A percentile compares a stretch with the other conserved stretches of the same genome.
These are phyloP conservation scores for Amaranthus cruentus DNA, from an alignment of 148 eudicot genomes.

Conservation along the genomic window DNA sequence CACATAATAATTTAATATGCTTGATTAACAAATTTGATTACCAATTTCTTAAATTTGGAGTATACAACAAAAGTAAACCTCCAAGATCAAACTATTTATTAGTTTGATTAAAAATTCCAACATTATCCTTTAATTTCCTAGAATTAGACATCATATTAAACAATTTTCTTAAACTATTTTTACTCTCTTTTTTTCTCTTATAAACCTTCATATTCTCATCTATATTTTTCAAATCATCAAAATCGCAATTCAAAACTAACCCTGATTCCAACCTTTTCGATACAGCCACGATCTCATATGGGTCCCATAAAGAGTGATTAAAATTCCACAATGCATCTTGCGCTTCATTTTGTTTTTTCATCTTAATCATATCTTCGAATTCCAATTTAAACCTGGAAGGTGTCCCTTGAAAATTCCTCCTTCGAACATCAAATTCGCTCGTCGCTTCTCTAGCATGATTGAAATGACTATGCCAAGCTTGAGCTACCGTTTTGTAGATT, in stretches of 20 bases:
- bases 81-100: background rate
- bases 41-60: background rate
- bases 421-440: constrained; percentile 51
- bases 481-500: constrained; percentile 83
- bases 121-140: constrained; percentile 45
- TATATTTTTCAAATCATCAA: constrained; percentile 17
- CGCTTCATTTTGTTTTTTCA: background rate
- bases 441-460: constrained; percentile 26
- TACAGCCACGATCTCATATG: constrained; percentile 68
- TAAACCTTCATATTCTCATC: constrained; percentile 24
- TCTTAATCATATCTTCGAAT: constrained; percentile 45
- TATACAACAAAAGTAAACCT: background rate
- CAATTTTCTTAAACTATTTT: constrained; percentile 62
- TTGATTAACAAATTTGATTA: background rate
- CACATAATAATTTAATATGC: too few relatives aligned
- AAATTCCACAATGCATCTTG: constrained; percentile 49
- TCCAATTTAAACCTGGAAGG: constrained; percentile 71
- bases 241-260: constrained; percentile 36
- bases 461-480: constrained; percentile 72
- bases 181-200: constrained; percentile 49
- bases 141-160: constrained; percentile 45
- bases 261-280: constrained; percentile 61
- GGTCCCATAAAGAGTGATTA: constrained; percentile 67
- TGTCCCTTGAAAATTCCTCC: constrained; percentile 38
- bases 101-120: constrained; percentile 16